Evolutionary conservation across 495 filamentous ascomycete genomes (phyloP).

Genomic region (Pseudevernia furfuracea): DNA sequence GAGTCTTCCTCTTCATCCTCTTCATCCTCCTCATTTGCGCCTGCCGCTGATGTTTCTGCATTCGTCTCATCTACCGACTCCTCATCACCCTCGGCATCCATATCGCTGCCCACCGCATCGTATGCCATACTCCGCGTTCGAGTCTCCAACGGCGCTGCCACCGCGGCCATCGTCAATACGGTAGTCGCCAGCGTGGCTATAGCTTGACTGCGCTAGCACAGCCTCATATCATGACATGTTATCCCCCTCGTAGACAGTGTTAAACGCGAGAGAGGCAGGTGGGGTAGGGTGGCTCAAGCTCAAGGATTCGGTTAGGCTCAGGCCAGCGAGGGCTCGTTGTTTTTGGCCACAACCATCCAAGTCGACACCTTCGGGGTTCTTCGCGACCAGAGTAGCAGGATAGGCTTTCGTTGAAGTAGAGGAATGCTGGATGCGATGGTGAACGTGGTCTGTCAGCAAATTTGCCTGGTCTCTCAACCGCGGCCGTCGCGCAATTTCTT

Average conservation of each 20-base stretch:
- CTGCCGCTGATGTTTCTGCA: conserved; percentile 4
- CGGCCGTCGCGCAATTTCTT: conserved; percentile 15
- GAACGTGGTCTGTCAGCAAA: not conserved
- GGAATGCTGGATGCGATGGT: not conserved
- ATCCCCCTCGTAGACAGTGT: not conserved
- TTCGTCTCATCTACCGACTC: conserved; percentile 40
- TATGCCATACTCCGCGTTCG: conserved; percentile 32
- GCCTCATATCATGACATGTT: conserved; percentile 8
- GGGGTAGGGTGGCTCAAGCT: not conserved
- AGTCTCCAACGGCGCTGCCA: conserved; percentile 38
- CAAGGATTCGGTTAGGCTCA: not conserved
- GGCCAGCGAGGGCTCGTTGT: not conserved
- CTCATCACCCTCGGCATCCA: conserved; percentile 48
- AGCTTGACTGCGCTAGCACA: conserved; percentile 12
- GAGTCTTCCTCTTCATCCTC: conserved; percentile 34
- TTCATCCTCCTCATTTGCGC: conserved; percentile 31
- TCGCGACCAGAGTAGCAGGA: not conserved
- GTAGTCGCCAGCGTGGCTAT: conserved; percentile 40
- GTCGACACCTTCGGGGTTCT: not conserved
- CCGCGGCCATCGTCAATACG: conserved; percentile 44
- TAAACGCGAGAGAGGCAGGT: not conserved
- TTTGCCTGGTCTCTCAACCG: not conserved
- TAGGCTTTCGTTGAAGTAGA: not conserved
- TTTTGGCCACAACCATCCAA: not conserved
- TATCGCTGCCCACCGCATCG: conserved; percentile 41